Evolutionary conservation across 345 rosid species (phyloP), one percentile per base, ranked within the genome.

Genomic region (Geranium brycei): DNA sequence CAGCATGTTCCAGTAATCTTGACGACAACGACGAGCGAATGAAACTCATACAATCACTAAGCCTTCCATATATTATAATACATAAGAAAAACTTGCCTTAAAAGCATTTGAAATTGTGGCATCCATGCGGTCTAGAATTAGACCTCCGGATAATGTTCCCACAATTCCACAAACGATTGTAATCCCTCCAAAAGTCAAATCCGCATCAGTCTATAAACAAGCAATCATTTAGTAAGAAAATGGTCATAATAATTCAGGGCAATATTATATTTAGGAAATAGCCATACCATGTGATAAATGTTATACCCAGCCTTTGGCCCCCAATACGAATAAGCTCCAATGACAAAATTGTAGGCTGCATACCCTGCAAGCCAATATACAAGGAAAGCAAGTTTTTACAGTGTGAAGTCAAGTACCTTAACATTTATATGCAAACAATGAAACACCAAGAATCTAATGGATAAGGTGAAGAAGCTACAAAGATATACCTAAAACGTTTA

Each of bases 321-420:
- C 99, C 99, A 93, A 65, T 88, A 93, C 4, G 99, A 88, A 80
- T 93, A 93, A 60, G 99, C 97, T 66, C 97, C 97, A 31, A 91
- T 79, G 23, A 93, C 97, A 68, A 93, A 93, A 77, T 83, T 93
- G 88, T 93, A 93, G 2, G 87, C 73, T 57, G 88, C 74, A 77
- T 93, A 93, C 59, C 96, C 96, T 88, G 74, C 64, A 64, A 73
- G 31, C 32, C 7, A 47, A 66, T 28, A 19, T 31, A 17, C 31
- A 31, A 19, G 18, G 53, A 59, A 38, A 16, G 17, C 4, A 8
- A 47, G 53, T 3, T 0, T 47, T 13, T 47, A 47, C 65, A 0
- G 10, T 62, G 31, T 40, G 5, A 41, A 28, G 28, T 35, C 41
- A 35, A 35, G 41, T 35, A 35, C 10, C 41, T 35, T 38, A 8